Base-by-base conservation (phyloP, 345 rosid genomes). In the Angophora floribunda region DNA sequence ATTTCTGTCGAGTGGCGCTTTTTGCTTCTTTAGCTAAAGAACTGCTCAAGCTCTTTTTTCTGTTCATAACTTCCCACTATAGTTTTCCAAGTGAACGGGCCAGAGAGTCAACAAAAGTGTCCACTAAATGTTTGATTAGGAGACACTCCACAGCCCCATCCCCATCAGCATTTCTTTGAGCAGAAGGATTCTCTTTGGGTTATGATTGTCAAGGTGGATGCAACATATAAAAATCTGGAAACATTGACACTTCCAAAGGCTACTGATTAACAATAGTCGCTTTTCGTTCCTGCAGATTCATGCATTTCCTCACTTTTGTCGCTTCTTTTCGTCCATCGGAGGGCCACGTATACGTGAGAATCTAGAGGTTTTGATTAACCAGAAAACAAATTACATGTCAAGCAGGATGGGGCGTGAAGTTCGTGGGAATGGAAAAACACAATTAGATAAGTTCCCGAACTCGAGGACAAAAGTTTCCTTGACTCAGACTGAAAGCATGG, bases 131-230 rank as follows among this genome's bases (percentile, higher is more conserved):
- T 75, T 75, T 75, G 82, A 36, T 75, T 75, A 41, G 82, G 49
- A 11, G 41, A 75, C 82, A 75, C 87, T 75, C 44, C 82, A 75
- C 82, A 75, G 82, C 49, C 82, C 49, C 49, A 53, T 80, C 65
- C 82, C 82, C 82, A 53, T 80, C 51, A 45, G 75, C 89, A 45
- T 88, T 88, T 84, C 89, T 88, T 82, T 88, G 80, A 57, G 51
- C 87, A 85, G 49, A 85, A 88, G 59, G 85, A 88, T 88, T 49
- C 89, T 57, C 88, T 87, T 87, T 87, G 63, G 86, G 88, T 79
- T 44, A 32, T 79, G 86, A 75, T 75, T 75, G 82, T 75, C 82
- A 75, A 36, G 82, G 82, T 41, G 28, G 82, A 75, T 51, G 21
- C 88, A 87, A 78, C 70, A 87, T 87, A 78, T 87, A 82, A 85